Evolutionary conservation across 2,329 filamentous ascomycete species (phyloP), one percentile per base, ranked within the genome.

Genomic region (Paecilomyces formosus): DNA sequence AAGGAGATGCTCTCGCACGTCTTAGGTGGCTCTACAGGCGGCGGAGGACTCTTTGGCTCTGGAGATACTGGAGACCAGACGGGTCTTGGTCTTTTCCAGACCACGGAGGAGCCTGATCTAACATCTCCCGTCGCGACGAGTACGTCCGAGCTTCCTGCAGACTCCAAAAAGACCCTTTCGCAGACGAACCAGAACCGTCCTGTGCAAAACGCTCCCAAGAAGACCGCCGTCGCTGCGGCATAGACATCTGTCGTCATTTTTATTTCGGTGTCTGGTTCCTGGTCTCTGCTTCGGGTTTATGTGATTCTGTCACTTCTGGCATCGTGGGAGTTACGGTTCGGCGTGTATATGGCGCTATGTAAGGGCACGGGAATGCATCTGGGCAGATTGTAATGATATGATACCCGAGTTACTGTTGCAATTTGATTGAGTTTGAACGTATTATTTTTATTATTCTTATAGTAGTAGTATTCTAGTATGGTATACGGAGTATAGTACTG

Each of bases 1-100:
- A 85, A 84, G 64, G 82, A 85, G 68, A 84, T 85, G 80, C 76
- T 87, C 33, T 80, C 79, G 5, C 82, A 83, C 61, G 83, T 83
- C 0, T 74, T 87, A 30, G 81, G 81, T 5, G 79, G 78, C n/a
- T 75, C 67, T 63, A 75, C 67, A 62, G 78, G 77, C 21, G 75
- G 74, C 7, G 74, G 76, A 3, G 74, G 76, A 3, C 70, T 81
- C 13, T 81, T 81, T 61, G 74, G 72, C 18, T 73, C 69, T 1
- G 69, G 66, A 26, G 72, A 74, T 8, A 70, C 61, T 49, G 66
- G 66, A 13, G 65, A 67, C 2, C 60, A 66, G 3, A 65, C 66
- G n/a, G 68, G 71, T 28, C 69, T 67, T 3, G 70, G 67, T 55
- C 58, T 75, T 12, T 76, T 76, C 55, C 66, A 68, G 28, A 61